phyloP scores from a whole-genome alignment of 768 basidiomycete genomes.

The Auriscalpium vulgare region DNA sequence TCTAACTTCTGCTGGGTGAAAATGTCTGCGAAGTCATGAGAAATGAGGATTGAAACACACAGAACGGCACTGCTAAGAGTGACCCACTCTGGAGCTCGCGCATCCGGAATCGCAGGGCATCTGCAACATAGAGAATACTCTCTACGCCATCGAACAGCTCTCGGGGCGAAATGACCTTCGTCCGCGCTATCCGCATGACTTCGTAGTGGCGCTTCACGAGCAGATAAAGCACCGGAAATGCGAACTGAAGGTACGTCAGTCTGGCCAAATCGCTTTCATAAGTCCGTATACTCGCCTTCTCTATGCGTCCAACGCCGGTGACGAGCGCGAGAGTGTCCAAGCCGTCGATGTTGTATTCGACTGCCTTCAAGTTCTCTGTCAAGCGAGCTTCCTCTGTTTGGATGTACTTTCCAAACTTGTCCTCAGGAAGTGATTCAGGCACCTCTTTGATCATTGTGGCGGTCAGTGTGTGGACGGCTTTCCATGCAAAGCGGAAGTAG shows the following conservation, averaged over 20 bases:
- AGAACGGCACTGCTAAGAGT: background rate
- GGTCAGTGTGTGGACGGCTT: background rate
- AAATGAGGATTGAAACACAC: background rate
- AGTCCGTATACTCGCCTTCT: constrained; percentile 13
- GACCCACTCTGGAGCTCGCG: background rate
- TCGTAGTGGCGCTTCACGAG: constrained; percentile 8
- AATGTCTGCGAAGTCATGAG: background rate
- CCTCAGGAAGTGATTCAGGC: background rate
- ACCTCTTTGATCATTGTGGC: background rate
- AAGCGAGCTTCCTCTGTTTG: constrained; percentile 19
- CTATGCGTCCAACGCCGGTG: constrained; percentile 16
- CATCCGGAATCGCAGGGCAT: background rate
- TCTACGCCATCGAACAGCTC: constrained; percentile 1
- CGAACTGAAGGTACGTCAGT: background rate
- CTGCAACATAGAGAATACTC: background rate
- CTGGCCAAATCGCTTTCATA: background rate
- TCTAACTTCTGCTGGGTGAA: background rate
- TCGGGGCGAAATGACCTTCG: background rate
- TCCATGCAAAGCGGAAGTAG: background rate
- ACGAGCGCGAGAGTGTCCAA: constrained; percentile 18
- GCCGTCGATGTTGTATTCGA: constrained; percentile 20
- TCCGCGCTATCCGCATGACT: background rate
- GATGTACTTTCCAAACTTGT: constrained; percentile 13
- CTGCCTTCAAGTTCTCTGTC: constrained; percentile 12
- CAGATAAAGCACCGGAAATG: constrained; percentile 2